These are phyloP conservation scores for Trichoderma gracile DNA, from an alignment of 2,329 filamentous ascomycete genomes.

Conservation along the genomic window DNA sequence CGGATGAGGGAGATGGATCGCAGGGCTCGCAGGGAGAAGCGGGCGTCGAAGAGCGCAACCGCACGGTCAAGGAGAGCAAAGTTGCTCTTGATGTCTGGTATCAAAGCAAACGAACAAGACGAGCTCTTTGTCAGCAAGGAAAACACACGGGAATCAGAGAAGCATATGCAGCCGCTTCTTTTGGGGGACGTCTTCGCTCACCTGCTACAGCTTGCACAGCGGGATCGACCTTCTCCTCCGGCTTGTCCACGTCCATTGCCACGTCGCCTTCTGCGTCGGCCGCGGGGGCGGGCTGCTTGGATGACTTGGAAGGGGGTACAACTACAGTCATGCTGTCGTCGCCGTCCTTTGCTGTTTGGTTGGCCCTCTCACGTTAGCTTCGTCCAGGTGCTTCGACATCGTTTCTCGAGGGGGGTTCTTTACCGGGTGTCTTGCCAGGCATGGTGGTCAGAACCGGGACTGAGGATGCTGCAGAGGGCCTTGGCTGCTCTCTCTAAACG, in stretches of 20 bases:
- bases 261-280: slow-evolving; percentile 68
- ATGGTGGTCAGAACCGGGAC: slow-evolving; percentile 45
- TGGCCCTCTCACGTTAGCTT: slow-evolving; percentile 66
- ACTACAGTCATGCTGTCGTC: slow-evolving; percentile 82
- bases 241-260: slow-evolving; percentile 63
- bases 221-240: slow-evolving; percentile 61
- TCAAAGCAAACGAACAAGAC: slow-evolving; percentile 30
- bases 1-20: slow-evolving; percentile 94
- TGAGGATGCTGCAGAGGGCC: not conserved
- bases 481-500: not conserved
- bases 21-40: slow-evolving; percentile 91
- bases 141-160: not conserved
- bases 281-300: slow-evolving; percentile 58
- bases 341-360: slow-evolving; percentile 64
- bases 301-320: slow-evolving; percentile 69
- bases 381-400: slow-evolving; percentile 62
- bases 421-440: slow-evolving; percentile 73
- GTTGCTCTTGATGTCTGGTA: slow-evolving; percentile 88
- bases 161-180: not conserved
- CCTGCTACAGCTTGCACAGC: slow-evolving; percentile 61
- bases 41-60: slow-evolving; percentile 87
- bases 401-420: slow-evolving; percentile 66
- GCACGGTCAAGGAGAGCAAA: slow-evolving; percentile 89
- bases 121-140: slow-evolving; percentile 13
- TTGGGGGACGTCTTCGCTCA: slow-evolving; percentile 43